Evolutionary conservation across 805 yeast genomes (phyloP).

Genomic region (Teunomyces aglyptinius): DNA sequence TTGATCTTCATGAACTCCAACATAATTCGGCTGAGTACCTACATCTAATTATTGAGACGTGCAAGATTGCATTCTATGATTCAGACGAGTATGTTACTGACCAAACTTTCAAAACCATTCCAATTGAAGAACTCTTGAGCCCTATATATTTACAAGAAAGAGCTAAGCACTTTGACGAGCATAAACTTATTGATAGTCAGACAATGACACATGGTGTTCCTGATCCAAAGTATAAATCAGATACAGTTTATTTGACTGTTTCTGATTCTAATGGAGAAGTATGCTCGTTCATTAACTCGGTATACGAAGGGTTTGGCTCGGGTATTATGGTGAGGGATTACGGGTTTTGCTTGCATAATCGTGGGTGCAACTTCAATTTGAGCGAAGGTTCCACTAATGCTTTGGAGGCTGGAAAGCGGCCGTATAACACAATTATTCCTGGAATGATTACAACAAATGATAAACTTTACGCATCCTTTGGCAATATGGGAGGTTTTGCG

Average conservation of each 20-base stretch:
- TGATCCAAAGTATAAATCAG: slow-evolving; percentile 57
- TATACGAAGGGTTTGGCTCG: slow-evolving; percentile 67
- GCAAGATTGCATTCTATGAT: slow-evolving; percentile 71
- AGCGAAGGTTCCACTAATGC: slow-evolving; percentile 56
- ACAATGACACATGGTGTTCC: slow-evolving; percentile 53
- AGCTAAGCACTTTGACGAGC: slow-evolving; percentile 43
- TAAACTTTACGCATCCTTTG: slow-evolving; percentile 63
- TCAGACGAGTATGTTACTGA: slow-evolving; percentile 74
- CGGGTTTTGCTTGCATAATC: slow-evolving; percentile 72
- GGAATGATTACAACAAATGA: slow-evolving; percentile 66
- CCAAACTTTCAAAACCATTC: slow-evolving; percentile 41
- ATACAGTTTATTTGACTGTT: slow-evolving; percentile 68
- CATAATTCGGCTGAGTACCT: slow-evolving; percentile 73
- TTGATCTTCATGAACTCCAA: slow-evolving; percentile 41
- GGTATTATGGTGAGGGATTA: slow-evolving; percentile 61
- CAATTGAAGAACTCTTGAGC: slow-evolving; percentile 44
- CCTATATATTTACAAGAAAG: slow-evolving; percentile 50
- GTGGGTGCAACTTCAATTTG: slow-evolving; percentile 74
- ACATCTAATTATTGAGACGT: slow-evolving; percentile 66
- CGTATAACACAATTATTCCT: slow-evolving; percentile 83
- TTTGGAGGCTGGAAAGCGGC: slow-evolving; percentile 66
- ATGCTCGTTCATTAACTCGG: slow-evolving; percentile 76
- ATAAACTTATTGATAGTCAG: slow-evolving; percentile 40
- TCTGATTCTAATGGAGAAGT: slow-evolving; percentile 73
- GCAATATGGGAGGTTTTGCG: slow-evolving; percentile 85